Base-by-base conservation (phyloP, 208 protist species). In the Tritrichomonas foetus region DNA sequence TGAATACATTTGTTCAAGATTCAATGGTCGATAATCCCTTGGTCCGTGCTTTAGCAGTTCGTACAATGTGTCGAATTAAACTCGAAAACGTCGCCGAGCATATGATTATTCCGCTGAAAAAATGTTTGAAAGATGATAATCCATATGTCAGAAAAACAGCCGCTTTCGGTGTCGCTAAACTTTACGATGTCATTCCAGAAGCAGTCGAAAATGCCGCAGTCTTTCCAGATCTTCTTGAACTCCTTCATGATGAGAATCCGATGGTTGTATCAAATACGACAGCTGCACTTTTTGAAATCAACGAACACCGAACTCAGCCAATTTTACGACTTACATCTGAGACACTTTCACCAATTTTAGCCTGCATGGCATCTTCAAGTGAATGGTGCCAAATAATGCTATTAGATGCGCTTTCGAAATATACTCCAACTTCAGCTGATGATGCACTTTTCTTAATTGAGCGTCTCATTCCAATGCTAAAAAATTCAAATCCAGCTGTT, bases 311-410 rank as follows among this genome's bases (percentile, higher is more conserved):
- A 16, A 94, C 94, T 8, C 44, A 89, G 22, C 93, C 95, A 25
- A 93, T 98, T 44, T 96, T 97, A 36, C 78, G 94, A 84, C 95
- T 98, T 64, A 97, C 95, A 53, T 27, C 53, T 66, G 96, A 96
- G 27, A 98, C 96, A 93, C 94, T 98, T 30, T 97, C 97, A 39
- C 98, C 98, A 74, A 95, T 99, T 13, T 96, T 99, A 16, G 96
- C 97, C 49, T 97, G 98, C 44, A 95, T 99, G 30, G 97, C 98
- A 53, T 97, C 98, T 92, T 98, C 97, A 96, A 99, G 97, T 5
- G 98, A 99, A 95, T 97, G 99, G 99, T 98, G 98, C 14, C 98
- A 99, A 95, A 95, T 99, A 92, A 98, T 97, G 95, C 98, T 99
- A 72, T 95, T 99, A 13, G 98, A 99, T 95, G 95, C 98, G 41